Base-by-base conservation (phyloP, 2,329 filamentous ascomycete species). In the Zymoseptoria tritici region DNA sequence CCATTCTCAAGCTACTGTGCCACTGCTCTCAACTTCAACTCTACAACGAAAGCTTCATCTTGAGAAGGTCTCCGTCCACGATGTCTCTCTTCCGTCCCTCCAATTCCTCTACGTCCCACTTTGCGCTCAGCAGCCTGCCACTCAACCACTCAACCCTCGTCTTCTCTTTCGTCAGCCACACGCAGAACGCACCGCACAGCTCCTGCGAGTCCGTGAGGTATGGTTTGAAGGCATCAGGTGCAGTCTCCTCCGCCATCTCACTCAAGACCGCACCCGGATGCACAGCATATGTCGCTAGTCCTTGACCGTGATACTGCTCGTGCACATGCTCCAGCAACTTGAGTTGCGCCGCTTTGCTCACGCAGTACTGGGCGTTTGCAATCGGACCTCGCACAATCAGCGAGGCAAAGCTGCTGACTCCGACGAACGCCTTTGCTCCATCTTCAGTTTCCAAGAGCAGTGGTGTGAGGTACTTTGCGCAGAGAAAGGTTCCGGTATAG, bases 301-400 rank as follows among this genome's bases (percentile, higher is more conserved):
- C 71, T 9, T 66, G 63, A 2, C 51, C 60, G 1, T 55, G 57
- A 56, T 72, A 74, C 63, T 75, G 71, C 58, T 76, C 73, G 49
- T 72, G 67, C 1, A 77, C 58, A 59, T 76, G 71, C 60, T 77
- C 75, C 24, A 76, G 65, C 19, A 78, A 56, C 26, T 73, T 70
- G 13, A 71, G 67, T 59, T 75, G 73, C 4, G 74, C 74, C 46
- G 70, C 67, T 60, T 77, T 77, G 57, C 67, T 72, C 16, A 74
- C 69, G 51, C 68, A 73, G 62, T 76, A 76, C 31, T 71, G 71
- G 16, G 70, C 66, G 61, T 76, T 78, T 1, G 75, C 77, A 54
- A 77, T 74, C 4, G 72, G 69, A 0, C 76, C 77, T 6, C 68
- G 66, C 2, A 73, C 68, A 3, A 77, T 75, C 9, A 67, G 22